Percentiles rank a stretch among this genome's conserved stretches.
Conservation (phyloP, 1,284 basidiomycete species). For the Leccinum solheimii region DNA sequence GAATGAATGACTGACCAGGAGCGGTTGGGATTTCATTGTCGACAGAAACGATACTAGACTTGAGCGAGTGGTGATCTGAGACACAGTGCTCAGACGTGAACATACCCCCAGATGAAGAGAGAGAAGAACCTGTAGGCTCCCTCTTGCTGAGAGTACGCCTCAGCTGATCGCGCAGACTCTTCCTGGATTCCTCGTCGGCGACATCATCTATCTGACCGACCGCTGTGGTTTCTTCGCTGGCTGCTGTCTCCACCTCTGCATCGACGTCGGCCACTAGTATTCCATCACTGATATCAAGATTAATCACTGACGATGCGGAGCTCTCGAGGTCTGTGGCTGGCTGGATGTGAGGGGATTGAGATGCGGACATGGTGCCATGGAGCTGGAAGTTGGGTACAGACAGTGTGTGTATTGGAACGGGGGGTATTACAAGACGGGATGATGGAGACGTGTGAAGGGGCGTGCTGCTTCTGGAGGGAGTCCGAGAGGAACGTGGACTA, state of each 20-base stretch:
- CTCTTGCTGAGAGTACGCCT: slow-evolving; percentile 61
- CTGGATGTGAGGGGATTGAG: slow-evolving; percentile 32
- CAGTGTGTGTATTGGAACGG: slow-evolving; percentile 39
- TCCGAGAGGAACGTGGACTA: slow-evolving; percentile 29
- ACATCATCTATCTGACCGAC: slow-evolving; percentile 42
- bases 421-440: slow-evolving; percentile 45
- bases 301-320: slow-evolving; percentile 65
- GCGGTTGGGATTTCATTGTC: slow-evolving; percentile 15
- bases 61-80: slow-evolving; percentile 17
- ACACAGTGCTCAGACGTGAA: slow-evolving; percentile 2
- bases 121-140: slow-evolving; percentile 33
- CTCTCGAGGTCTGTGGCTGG: slow-evolving; percentile 49
- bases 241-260: slow-evolving; percentile 50
- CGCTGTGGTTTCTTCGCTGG: slow-evolving; percentile 51
- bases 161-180: slow-evolving; percentile 65
- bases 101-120: neutral
- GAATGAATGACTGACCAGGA: slow-evolving; percentile 11
- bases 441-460: slow-evolving; percentile 41
- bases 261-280: slow-evolving; percentile 68
- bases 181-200: slow-evolving; percentile 60
- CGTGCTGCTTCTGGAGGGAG: slow-evolving; percentile 39
- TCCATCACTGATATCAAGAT: slow-evolving; percentile 61
- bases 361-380: slow-evolving; percentile 36
- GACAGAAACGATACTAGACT: slow-evolving; percentile 13
- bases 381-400: slow-evolving; percentile 48